Evolutionary conservation across 2,329 filamentous ascomycete genomes (phyloP).

Genomic region (Verticillium nonalfalfae): DNA sequence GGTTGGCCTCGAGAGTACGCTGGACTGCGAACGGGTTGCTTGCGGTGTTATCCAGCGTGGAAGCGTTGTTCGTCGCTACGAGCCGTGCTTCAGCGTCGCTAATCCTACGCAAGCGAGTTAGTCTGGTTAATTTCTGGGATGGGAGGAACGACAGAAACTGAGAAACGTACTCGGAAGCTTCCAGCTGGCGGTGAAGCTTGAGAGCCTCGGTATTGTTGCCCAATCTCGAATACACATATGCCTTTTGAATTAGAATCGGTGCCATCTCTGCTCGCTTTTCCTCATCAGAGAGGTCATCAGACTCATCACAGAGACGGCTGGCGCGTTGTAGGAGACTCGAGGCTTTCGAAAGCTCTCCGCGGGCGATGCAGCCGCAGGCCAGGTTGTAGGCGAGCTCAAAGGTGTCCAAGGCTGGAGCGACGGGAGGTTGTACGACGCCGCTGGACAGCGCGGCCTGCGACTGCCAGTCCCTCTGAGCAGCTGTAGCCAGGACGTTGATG

Average conservation of each 20-base stretch:
- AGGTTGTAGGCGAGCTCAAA: constrained; percentile 82
- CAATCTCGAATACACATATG: constrained; percentile 62
- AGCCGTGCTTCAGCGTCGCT: constrained; percentile 60
- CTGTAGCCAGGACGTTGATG: constrained; percentile 68
- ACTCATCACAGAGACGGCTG: constrained; percentile 62
- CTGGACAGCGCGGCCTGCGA: constrained; percentile 34
- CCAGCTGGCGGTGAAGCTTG: constrained; percentile 54
- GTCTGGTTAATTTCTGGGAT: neutral
- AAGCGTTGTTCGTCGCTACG: constrained; percentile 60
- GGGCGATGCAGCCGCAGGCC: constrained; percentile 66
- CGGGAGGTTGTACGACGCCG: constrained; percentile 20
- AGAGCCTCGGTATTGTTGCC: constrained; percentile 62
- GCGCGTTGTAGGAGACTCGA: constrained; percentile 64
- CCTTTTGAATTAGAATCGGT: constrained; percentile 70
- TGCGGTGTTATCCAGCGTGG: constrained; percentile 31
- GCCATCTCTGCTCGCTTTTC: constrained; percentile 70
- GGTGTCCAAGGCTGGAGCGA: constrained; percentile 38
- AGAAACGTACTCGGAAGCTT: constrained; percentile 49
- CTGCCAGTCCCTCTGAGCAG: constrained; percentile 68
- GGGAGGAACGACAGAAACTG: neutral
- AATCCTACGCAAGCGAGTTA: constrained; percentile 38
- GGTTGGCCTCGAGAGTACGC: constrained; percentile 50
- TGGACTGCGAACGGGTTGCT: constrained; percentile 65
- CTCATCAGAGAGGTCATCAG: constrained; percentile 66
- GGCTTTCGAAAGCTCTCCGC: constrained; percentile 59